These are phyloP conservation scores for Yamadazyma ubonensis DNA, from an alignment of 805 yeast species.

Conservation along the genomic window DNA sequence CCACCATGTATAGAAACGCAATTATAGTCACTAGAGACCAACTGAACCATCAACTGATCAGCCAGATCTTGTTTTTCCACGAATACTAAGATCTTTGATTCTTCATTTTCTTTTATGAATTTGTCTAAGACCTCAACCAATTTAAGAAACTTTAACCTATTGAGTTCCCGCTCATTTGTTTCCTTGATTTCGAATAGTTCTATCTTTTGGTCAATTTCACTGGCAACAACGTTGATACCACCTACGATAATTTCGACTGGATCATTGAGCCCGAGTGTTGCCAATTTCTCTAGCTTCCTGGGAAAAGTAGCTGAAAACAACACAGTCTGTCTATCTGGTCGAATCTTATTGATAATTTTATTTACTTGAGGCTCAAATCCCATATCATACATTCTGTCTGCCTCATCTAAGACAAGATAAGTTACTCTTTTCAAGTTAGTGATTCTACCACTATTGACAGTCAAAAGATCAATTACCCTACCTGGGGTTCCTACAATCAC, in stretches of 20 bases:
- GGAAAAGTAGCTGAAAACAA: slow-evolving; percentile 95
- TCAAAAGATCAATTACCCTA: slow-evolving; percentile 80
- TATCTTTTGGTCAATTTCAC: slow-evolving; percentile 72
- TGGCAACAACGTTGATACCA: slow-evolving; percentile 74
- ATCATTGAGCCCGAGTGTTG: slow-evolving; percentile 56
- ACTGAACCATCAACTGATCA: slow-evolving; percentile 61
- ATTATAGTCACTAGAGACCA: slow-evolving; percentile 52
- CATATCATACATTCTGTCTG: slow-evolving; percentile 94
- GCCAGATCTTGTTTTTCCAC: slow-evolving; percentile 87
- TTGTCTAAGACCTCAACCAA: slow-evolving; percentile 57
- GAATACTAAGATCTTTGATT: slow-evolving; percentile 68
- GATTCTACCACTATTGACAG: slow-evolving; percentile 79
- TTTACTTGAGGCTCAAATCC: slow-evolving; percentile 96
- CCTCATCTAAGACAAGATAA: slow-evolving; percentile 89
- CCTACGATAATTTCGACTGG: slow-evolving; percentile 83
- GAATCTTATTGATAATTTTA: slow-evolving; percentile 68
- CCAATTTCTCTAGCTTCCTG: slow-evolving; percentile 69
- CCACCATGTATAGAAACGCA: slow-evolving; percentile 88
- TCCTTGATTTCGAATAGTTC: slow-evolving; percentile 52
- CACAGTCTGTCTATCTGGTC: slow-evolving; percentile 88
- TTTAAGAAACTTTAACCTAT: slow-evolving; percentile 47
- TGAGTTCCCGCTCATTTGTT: slow-evolving; percentile 40
- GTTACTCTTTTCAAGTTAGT: slow-evolving; percentile 67
- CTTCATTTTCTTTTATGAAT: slow-evolving; percentile 26
- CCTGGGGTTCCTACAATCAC: slow-evolving; percentile 95